Evolutionary conservation across 441 rosid genomes (phyloP), one percentile per base, ranked within the genome.

Genomic region (Manihot esculenta): DNA sequence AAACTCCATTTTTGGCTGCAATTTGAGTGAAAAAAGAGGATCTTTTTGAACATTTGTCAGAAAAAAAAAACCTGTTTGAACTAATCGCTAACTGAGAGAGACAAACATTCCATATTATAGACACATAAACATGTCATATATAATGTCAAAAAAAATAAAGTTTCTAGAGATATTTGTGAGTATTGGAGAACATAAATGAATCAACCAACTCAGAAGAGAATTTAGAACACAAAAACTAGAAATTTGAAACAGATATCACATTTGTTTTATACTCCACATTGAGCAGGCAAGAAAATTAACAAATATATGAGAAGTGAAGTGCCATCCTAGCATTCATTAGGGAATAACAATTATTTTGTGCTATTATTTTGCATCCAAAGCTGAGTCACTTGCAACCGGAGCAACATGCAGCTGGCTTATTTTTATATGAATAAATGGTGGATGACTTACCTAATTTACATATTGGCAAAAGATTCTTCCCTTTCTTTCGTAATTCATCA

Each of bases 1-100:
- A 94, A 18, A 91, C 94, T 66, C 97, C 97, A 84, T 90, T 91
- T 81, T 91, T 91, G 1, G 89, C 97, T 89, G 91, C 78, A 81
- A 76, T 18, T 66, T 66, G 58, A 80, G 76, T 59, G 35, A 13
- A 47, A 10, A 64, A 60, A 73, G 4, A 66, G 51, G 48, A n/a
- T n/a, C 24, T 38, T 21, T 35, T 61, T 58, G 35, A 33, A 33
- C 38, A 3, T 33, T 4, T 33, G 3, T 33, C 58, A 38, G 10
- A 47, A 10, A 64, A 60, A 73, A 7, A 66, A 53, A 33, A 33
- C 5, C 24, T 30, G 23, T 35, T 61, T 58, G 35, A 7, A 44
- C 42, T 41, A 42, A 44, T 27, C 9, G 13, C 54, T 55, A n/a
- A 49, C 24, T n/a, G 13, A 64, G 54, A 69, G 20, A 12, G 5